Conservation (phyloP, 2,329 filamentous ascomycete genomes). For the Penicillium sp. region DNA sequence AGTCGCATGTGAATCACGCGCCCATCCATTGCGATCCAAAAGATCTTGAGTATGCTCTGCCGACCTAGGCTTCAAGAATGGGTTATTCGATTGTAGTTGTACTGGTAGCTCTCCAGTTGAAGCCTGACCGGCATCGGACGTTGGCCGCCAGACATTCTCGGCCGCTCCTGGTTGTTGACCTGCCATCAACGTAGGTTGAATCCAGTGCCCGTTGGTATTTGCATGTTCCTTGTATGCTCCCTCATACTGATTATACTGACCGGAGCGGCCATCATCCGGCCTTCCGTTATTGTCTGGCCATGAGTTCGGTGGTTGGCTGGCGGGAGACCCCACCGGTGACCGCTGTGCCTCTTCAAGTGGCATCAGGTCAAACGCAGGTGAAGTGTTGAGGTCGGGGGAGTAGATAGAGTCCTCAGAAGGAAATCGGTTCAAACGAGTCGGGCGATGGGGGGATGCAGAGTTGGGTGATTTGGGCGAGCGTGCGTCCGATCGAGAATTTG, state of each 20-base stretch:
- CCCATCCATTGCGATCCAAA: constrained; percentile 22
- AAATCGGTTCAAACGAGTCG: constrained; percentile 27
- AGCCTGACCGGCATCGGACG: constrained; percentile 8
- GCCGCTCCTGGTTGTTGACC: constrained; percentile 22
- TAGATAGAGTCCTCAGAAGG: constrained; percentile 35
- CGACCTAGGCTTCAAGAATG: constrained; percentile 35
- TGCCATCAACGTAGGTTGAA: constrained; percentile 24
- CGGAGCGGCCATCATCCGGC: constrained; percentile 12
- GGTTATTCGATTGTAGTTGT: constrained; percentile 41
- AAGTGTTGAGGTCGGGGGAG: constrained; percentile 39
- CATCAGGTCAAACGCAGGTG: constrained; percentile 40
- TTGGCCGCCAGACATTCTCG: constrained; percentile 23
- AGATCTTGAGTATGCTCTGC: constrained; percentile 20
- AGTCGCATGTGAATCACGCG: constrained; percentile 20
- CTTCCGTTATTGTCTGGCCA: constrained; percentile 32
- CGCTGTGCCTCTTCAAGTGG: constrained; percentile 38
- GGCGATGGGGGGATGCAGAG: constrained; percentile 28
- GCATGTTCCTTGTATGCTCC: constrained; percentile 9
- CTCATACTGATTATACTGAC: constrained; percentile 4
- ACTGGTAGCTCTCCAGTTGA: constrained; percentile 27
- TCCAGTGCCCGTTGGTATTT: constrained; percentile 11
- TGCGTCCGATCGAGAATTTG: constrained; percentile 29
- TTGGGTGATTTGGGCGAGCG: constrained; percentile 35
- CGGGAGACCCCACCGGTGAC: constrained; percentile 33
- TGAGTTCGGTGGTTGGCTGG: constrained; percentile 28